These are phyloP conservation scores for Firmiana major DNA, from an alignment of 345 rosid genomes.

Conservation along the genomic window DNA sequence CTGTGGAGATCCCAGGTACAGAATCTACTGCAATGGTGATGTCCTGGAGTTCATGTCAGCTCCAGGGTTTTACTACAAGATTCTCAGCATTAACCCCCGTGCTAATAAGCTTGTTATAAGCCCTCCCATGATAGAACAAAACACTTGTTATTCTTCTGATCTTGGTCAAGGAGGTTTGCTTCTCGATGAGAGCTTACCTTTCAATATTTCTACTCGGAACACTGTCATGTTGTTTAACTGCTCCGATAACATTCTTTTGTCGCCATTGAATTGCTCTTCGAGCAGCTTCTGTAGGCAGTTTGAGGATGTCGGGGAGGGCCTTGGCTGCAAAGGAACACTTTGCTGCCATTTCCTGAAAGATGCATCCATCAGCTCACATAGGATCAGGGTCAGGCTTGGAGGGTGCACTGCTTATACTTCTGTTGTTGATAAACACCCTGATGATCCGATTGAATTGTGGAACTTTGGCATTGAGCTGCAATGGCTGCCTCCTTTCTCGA, in stretches of 20 bases:
- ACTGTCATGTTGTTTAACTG: conserved; percentile 61
- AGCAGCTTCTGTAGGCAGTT: conserved; percentile 45
- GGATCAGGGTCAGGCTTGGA: conserved; percentile 48
- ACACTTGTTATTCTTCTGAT: conserved; percentile 49
- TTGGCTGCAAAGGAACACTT: conserved; percentile 42
- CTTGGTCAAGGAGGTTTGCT: conserved; percentile 37
- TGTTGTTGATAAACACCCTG: conserved; percentile 33
- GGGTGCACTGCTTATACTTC: conserved; percentile 61
- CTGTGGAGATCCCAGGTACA: conserved; percentile 55
- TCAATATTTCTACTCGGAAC: conserved; percentile 53
- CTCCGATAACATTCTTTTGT: conserved; percentile 32
- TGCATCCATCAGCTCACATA: conserved; percentile 43
- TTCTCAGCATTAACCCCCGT: conserved; percentile 41
- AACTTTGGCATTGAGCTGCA: conserved; percentile 59
- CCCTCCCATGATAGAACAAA: conserved; percentile 34
- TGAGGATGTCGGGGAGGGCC: conserved; percentile 33
- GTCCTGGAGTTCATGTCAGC: conserved; percentile 40
- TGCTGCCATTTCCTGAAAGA: conserved; percentile 68
- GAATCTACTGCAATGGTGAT: conserved; percentile 40
- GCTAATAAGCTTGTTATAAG: conserved; percentile 37
- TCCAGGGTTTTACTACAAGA: conserved; percentile 33
- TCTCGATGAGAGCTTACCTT: conserved; percentile 47
- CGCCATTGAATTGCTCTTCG: conserved; percentile 53
- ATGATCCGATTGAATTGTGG: conserved; percentile 32
- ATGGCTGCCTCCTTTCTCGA: conserved; percentile 44